Evolutionary conservation across 108 stramenopile genomes (phyloP), one percentile per base, ranked within the genome.

Genomic region (Cyclotella kingstonii): DNA sequence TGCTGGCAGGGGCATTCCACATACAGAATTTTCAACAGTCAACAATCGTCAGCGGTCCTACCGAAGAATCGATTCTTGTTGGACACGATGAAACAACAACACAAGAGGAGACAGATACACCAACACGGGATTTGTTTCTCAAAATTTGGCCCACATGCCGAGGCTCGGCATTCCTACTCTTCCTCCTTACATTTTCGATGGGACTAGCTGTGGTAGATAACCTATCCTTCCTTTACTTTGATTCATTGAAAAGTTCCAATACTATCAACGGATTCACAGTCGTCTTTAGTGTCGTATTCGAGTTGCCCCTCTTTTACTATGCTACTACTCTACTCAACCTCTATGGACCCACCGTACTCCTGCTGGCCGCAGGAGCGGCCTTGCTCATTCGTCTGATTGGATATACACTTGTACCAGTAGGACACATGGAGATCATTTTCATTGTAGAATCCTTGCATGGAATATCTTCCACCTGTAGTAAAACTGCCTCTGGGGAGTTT

Each of bases 371-470:
- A 33, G 60, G 68, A 4, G 2, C 76, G n/a, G 69, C 72, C 4
- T 89, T 84, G 41, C 52, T 81, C 43, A 44, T 79, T 10, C 72
- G 88, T 21, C 77, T 84, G 10, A 9, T 82, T 36, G 83, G 88
- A 4, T 89, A 84, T 33, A 78, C 79, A 5, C 17, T 82, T 11
- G 43, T 86, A 19, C 81, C 85, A 0, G 38, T 72, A 23, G 76
- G 71, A 0, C 28, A 74, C 26, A 55, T 71, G 54, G 28, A 31
- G 40, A 55, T 69, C 12, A 67, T 86, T 11, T 51, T 90, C 19
- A 35, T 70, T 6, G 68, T 86, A n/a, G 89, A 90, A 66, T 70
- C 81, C 5, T 58, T 90, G 14, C 89, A 90, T 56, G 89, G 85
- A 4, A 54, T 86, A 23, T 84, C 84, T 6, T 89, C 77, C 52